These are phyloP conservation scores for Anthostomella pinea DNA, from an alignment of 2,329 filamentous ascomycete genomes.

Conservation along the genomic window DNA sequence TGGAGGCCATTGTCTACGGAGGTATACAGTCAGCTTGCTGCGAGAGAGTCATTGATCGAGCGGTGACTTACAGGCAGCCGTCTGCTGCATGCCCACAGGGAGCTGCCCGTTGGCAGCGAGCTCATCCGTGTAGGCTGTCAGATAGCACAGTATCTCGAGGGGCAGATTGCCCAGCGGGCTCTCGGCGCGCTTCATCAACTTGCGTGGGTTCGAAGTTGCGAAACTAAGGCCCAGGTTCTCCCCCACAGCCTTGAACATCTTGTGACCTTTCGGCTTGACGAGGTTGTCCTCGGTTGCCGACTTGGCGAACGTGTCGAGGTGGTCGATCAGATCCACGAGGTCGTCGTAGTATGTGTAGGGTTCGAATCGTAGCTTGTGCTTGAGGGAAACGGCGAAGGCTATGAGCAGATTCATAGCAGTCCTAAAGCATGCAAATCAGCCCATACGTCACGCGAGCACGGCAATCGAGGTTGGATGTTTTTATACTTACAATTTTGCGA, in stretches of 20 bases:
- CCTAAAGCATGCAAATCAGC: slow-evolving; percentile 25
- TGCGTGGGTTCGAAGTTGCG: slow-evolving; percentile 74
- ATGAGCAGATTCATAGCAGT: slow-evolving; percentile 74
- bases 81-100: slow-evolving; percentile 56
- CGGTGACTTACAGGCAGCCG: slow-evolving; percentile 42
- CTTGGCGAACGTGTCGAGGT: slow-evolving; percentile 73
- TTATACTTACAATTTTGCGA: slow-evolving; percentile 53
- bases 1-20: slow-evolving; percentile 54
- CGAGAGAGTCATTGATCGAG: slow-evolving; percentile 23
- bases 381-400: slow-evolving; percentile 73
- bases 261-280: slow-evolving; percentile 39
- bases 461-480: slow-evolving; percentile 35
- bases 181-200: slow-evolving; percentile 69
- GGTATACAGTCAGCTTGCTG: slow-evolving; percentile 20
- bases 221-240: slow-evolving; percentile 76
- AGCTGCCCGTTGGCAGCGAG: slow-evolving; percentile 56
- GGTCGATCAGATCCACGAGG: slow-evolving; percentile 64
- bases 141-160: slow-evolving; percentile 73
- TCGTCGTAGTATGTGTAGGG: slow-evolving; percentile 77
- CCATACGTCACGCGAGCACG: slow-evolving; percentile 12
- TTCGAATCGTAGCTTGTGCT: slow-evolving; percentile 82
- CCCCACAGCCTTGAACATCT: slow-evolving; percentile 61
- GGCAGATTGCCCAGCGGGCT: slow-evolving; percentile 79
- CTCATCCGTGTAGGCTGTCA: slow-evolving; percentile 64
- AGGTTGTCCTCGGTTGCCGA: slow-evolving; percentile 43